Evolutionary conservation across 2,329 filamentous ascomycete species (phyloP), one percentile per base, ranked within the genome.

Genomic region (Fonsecaea multimorphosa): DNA sequence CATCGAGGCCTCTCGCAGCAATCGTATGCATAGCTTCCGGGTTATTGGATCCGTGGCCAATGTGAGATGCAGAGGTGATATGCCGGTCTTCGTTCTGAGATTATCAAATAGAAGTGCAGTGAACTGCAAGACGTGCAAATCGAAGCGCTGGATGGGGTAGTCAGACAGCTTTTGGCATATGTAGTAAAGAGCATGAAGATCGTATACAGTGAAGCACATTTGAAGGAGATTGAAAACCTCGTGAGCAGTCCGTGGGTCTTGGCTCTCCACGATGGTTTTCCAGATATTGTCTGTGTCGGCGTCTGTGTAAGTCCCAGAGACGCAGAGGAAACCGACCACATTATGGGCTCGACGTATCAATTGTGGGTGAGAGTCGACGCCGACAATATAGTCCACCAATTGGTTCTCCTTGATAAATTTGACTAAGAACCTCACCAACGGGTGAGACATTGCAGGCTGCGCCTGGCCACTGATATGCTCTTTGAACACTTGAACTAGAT

Each of bases 311-410:
- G 87, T 89, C 61, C 84, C 84, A 0, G 91, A 95, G 14, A 95
- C 90, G 24, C 92, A 86, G 58, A 98, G 82, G 73, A 98, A 98
- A 0, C 91, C 91, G 55, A 97, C 83, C 60, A 98, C 91, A 69
- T 97, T 96, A 46, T 85, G 84, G 73, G 91, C 91, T 71, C 93
- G 88, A 38, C 85, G 84, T 22, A 96, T 95, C 60, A 98, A 87
- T 74, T 97, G 93, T 0, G 93, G 92, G 74, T 98, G 95, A 34
- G 94, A 97, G 63, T 93, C 93, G 14, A 94, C 88, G 1, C 94
- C 92, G 58, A 97, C 86, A 53, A 99, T 88, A 77, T 97, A 98
- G 65, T 93, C 87, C 27, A 96, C 86, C 29, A 98, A 81, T 60
- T 88, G 87, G 44, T 90, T 89, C 6, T 84, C 79, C 16, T 89